These are phyloP conservation scores for Tuctoria greenei DNA, from an alignment of 176 grass and related monocot genomes.

Conservation along the genomic window DNA sequence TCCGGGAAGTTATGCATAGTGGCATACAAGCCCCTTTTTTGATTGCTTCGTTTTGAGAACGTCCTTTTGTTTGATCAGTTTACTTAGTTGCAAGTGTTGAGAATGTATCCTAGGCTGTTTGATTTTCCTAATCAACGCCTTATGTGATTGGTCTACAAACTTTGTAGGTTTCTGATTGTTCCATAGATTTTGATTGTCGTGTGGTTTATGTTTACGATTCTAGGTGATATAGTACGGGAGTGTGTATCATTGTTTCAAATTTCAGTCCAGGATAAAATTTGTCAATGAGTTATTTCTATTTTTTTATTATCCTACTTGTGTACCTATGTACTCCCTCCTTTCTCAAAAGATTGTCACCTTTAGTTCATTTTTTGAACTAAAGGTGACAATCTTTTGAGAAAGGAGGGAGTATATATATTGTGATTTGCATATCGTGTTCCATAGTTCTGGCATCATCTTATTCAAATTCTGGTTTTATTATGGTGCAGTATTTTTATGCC, in stretches of 20 bases:
- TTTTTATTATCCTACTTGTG: too few species aligned
- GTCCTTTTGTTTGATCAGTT: not conserved
- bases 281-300: not conserved
- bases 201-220: not conserved
- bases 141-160: not conserved
- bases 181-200: not conserved
- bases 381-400: too few species aligned
- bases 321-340: too few species aligned
- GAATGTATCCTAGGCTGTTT: not conserved
- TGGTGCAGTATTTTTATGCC: not conserved
- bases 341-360: too few species aligned
- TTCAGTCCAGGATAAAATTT: not conserved
- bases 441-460: not conserved
- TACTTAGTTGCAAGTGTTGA: not conserved
- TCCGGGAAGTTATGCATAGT: constrained; percentile 34
- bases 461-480: not conserved
- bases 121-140: not conserved
- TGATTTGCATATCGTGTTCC: not conserved
- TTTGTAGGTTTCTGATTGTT: not conserved
- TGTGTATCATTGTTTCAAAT: not conserved
- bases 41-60: not conserved
- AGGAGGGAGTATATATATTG: too few species aligned
- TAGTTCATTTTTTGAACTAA: too few species aligned
- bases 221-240: not conserved
- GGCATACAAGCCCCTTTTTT: not conserved